phyloP scores from a whole-genome alignment of 225 moss, liverwort and hornwort genomes.

The Takakia lepidozioides region DNA sequence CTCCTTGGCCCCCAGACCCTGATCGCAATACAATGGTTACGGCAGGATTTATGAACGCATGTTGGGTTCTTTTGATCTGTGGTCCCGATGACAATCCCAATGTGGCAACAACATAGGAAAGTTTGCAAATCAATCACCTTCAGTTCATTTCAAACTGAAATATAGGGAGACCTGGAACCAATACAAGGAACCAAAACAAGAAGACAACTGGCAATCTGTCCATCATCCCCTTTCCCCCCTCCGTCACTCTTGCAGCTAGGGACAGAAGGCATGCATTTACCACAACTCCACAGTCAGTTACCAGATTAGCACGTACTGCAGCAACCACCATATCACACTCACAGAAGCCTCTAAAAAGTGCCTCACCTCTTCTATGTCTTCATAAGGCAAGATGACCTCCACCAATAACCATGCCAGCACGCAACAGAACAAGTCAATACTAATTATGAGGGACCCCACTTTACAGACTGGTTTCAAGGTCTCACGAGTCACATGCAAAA shows the following conservation, averaged over 20 bases:
- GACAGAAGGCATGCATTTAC: neutral
- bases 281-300: neutral
- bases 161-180: too few relatives aligned
- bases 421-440: too few relatives aligned
- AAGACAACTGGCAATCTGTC: too few relatives aligned
- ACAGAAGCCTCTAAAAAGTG: neutral
- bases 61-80: conserved; percentile 88
- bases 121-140: neutral
- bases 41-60: conserved; percentile 87
- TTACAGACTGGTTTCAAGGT: too few relatives aligned
- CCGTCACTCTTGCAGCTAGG: neutral
- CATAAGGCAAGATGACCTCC: conserved; percentile 69
- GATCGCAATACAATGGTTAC: conserved; percentile 73
- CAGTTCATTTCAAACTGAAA: too few relatives aligned
- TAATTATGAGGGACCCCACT: too few relatives aligned
- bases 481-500: too few relatives aligned
- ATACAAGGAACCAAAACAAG: too few relatives aligned
- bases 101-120: neutral
- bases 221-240: too few relatives aligned
- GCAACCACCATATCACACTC: neutral
- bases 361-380: conserved; percentile 84
- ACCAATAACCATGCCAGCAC: neutral
- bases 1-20: conserved; percentile 83
- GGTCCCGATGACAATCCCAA: conserved; percentile 2
- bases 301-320: neutral